A percentile compares a stretch with the other conserved stretches of the same genome.
These are phyloP conservation scores for Usnea hakonensis DNA, from an alignment of 495 filamentous ascomycete species.

Conservation along the genomic window DNA sequence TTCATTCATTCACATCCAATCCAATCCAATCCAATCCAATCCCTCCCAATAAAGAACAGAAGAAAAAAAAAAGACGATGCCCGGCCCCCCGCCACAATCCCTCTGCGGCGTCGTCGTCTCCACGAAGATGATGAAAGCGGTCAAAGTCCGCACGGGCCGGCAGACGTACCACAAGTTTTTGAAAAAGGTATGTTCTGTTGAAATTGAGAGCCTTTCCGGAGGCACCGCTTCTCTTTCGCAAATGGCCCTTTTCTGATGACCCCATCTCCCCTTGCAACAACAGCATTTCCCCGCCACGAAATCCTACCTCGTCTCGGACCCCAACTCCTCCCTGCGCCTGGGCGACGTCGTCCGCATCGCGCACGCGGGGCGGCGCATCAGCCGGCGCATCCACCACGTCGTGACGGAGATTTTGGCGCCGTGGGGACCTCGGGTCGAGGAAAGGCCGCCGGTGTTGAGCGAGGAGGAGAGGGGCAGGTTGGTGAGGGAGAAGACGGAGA, in stretches of 20 bases:
- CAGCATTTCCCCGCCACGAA: constrained; percentile 34
- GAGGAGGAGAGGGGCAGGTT: constrained; percentile 43
- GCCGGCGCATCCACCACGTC: constrained; percentile 56
- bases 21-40: no score
- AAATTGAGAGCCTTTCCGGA: not conserved
- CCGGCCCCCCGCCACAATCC: constrained; percentile 5
- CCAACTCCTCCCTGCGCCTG: constrained; percentile 51
- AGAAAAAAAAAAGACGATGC: no score
- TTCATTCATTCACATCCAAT: no score
- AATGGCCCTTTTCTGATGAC: not conserved
- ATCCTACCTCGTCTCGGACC: constrained; percentile 59
- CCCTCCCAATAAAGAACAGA: no score
- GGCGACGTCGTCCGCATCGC: constrained; percentile 63
- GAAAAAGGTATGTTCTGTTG: constrained; percentile 39
- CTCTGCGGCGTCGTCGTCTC: constrained; percentile 56
- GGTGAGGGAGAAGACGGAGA: constrained; percentile 29
- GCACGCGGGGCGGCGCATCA: constrained; percentile 44
- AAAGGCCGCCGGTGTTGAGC: constrained; percentile 49
- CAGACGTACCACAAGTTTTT: constrained; percentile 31
- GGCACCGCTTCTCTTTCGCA: not conserved
- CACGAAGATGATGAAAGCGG: constrained; percentile 60
- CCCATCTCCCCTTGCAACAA: not conserved
- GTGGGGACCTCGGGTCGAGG: constrained; percentile 49
- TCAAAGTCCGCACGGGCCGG: constrained; percentile 49
- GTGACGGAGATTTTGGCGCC: constrained; percentile 60